Conservation (phyloP, 106 monocot species). For the Dioscorea dumetorum region DNA sequence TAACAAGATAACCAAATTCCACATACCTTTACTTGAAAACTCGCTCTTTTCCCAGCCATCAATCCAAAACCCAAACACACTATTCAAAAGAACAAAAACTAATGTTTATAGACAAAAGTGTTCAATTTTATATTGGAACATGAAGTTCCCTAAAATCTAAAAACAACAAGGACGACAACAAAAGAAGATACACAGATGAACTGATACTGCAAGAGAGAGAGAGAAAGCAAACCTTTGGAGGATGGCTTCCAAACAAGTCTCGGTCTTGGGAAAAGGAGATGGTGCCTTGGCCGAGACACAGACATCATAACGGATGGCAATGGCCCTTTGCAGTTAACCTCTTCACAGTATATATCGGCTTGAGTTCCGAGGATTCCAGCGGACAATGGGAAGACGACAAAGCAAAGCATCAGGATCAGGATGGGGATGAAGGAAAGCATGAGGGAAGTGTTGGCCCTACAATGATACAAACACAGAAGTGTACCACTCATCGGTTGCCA, state of each 20-base stretch:
- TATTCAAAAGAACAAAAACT: background rate
- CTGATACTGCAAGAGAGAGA: background rate
- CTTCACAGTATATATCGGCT: too few species aligned
- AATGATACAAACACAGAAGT: too few species aligned
- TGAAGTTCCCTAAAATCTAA: background rate
- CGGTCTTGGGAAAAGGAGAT: background rate
- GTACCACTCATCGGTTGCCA: too few species aligned
- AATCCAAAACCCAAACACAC: conserved; percentile 1
- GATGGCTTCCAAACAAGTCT: background rate
- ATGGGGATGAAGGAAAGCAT: too few species aligned
- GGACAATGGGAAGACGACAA: too few species aligned
- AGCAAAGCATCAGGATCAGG: too few species aligned
- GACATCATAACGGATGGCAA: background rate
- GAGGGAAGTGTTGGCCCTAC: too few species aligned
- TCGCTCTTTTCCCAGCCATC: background rate
- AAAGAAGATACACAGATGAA: background rate
- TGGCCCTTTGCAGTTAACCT: too few species aligned
- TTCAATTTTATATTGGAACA: background rate
- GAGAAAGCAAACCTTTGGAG: background rate
- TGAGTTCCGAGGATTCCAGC: too few species aligned
- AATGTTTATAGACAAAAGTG: background rate
- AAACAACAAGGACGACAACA: background rate
- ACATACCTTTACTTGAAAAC: background rate
- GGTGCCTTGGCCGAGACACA: background rate
- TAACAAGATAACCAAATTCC: background rate